A percentile compares a stretch with the other conserved stretches of the same genome.
These are phyloP conservation scores for Albifimbria verrucaria DNA, from an alignment of 2,329 filamentous ascomycete species.

Conservation along the genomic window DNA sequence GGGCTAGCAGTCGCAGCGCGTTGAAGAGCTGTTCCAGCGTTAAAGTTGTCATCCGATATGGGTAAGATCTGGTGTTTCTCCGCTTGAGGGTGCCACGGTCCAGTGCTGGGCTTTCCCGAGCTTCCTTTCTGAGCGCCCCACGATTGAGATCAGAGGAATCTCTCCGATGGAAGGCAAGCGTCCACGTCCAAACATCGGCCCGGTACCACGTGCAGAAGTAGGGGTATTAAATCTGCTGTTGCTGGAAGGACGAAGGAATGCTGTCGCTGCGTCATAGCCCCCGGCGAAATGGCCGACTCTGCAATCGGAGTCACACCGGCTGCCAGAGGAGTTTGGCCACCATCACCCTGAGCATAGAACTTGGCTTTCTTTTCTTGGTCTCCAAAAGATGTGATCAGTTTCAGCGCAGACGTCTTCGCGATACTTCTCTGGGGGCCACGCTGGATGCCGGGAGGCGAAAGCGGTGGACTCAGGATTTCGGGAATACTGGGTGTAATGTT, in stretches of 20 bases:
- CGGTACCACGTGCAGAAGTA: conserved; percentile 58
- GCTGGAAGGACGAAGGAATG: conserved; percentile 64
- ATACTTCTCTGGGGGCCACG: conserved; percentile 60
- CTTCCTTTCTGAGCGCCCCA: conserved; percentile 21
- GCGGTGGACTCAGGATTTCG: conserved; percentile 63
- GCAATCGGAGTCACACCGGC: conserved; percentile 86
- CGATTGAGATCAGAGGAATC: conserved; percentile 31
- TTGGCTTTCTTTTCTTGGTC: conserved; percentile 59
- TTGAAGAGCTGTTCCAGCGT: conserved; percentile 46
- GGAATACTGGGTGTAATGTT: conserved; percentile 53
- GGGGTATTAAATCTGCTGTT: conserved; percentile 69
- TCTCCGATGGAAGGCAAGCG: conserved; percentile 79
- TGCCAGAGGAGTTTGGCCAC: conserved; percentile 70
- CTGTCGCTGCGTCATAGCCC: conserved; percentile 63
- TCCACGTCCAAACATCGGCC: conserved; percentile 56
- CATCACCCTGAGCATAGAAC: conserved; percentile 57
- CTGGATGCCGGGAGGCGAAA: conserved; percentile 68
- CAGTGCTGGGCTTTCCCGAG: conserved; percentile 9
- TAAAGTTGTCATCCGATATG: conserved; percentile 38
- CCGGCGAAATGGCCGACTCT: conserved; percentile 65
- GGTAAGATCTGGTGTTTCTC: conserved; percentile 33
- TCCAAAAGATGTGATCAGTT: conserved; percentile 87
- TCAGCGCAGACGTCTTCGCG: conserved; percentile 78
- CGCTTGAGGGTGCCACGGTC: no score
- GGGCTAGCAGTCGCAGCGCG: conserved; percentile 67